Evolutionary conservation across 2,329 filamentous ascomycete species (phyloP).

Genomic region (Setomelanomma holmii): DNA sequence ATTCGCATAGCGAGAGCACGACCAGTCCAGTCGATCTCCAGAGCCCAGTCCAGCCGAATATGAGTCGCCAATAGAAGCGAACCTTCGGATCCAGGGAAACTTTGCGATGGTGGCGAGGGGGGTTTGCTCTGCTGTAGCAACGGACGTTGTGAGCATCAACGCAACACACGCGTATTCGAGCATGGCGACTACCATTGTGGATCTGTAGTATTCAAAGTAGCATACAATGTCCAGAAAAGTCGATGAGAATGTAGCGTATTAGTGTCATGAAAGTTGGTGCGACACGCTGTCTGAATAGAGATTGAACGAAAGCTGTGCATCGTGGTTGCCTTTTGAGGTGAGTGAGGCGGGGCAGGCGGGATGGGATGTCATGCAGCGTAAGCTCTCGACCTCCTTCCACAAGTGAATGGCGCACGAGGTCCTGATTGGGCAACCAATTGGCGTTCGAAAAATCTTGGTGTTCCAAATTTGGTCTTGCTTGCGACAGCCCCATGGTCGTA

Average conservation of each 20-base stretch:
- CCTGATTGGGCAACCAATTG: slow-evolving; percentile 5
- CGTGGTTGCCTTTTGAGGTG: slow-evolving; percentile 17
- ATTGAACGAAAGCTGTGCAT: too few species aligned
- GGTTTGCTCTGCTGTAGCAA: slow-evolving; percentile 11
- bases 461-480: not conserved
- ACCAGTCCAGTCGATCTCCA: slow-evolving; percentile 33
- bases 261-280: too few species aligned
- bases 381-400: slow-evolving; percentile 12
- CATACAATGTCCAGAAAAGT: too few species aligned
- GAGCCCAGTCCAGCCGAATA: slow-evolving; percentile 41
- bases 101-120: not conserved
- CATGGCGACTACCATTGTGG: too few species aligned
- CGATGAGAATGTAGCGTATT: too few species aligned
- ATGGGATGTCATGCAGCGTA: slow-evolving; percentile 13
- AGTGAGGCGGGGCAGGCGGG: not conserved
- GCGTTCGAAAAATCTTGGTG: not conserved
- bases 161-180: not conserved
- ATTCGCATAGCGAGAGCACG: slow-evolving; percentile 35
- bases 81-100: slow-evolving; percentile 31
- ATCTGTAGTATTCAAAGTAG: not conserved
- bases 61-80: slow-evolving; percentile 41
- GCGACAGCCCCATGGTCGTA: not conserved
- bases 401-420: slow-evolving; percentile 23
- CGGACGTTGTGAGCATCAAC: slow-evolving; percentile 1
- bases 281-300: too few species aligned